A percentile compares a stretch with the other conserved stretches of the same genome.
These are phyloP conservation scores for Didymosphaeria variabile DNA, from an alignment of 2,329 filamentous ascomycete species.

Conservation along the genomic window DNA sequence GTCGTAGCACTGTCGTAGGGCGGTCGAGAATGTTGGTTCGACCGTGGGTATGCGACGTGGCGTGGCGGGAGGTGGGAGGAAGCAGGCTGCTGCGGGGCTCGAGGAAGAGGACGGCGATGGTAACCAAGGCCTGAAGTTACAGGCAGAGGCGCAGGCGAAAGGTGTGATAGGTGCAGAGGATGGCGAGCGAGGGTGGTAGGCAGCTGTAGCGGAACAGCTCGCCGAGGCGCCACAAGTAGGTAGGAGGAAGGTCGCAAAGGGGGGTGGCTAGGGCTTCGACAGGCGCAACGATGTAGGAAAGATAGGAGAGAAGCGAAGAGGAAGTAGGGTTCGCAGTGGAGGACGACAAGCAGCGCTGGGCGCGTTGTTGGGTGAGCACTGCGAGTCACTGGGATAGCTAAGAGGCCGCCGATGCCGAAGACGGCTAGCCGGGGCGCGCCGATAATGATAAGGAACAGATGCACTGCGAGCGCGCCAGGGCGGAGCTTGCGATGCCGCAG, in stretches of 20 bases:
- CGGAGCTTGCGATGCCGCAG: too few species aligned
- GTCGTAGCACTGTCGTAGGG: not conserved
- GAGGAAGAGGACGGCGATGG: not conserved
- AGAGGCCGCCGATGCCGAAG: slow-evolving; percentile 11
- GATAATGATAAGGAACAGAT: slow-evolving; percentile 11
- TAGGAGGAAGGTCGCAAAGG: not conserved
- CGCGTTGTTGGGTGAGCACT: slow-evolving; percentile 12
- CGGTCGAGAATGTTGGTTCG: not conserved
- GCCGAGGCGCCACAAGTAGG: not conserved
- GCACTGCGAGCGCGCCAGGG: too few species aligned
- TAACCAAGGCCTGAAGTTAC: not conserved
- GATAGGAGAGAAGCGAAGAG: slow-evolving; percentile 5
- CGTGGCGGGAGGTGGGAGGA: not conserved
- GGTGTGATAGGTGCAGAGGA: slow-evolving; percentile 10
- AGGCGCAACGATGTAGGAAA: not conserved
- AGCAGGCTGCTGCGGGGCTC: not conserved
- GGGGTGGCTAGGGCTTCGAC: not conserved
- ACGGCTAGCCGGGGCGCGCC: slow-evolving; percentile 4
- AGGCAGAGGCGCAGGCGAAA: not conserved
- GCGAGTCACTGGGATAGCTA: slow-evolving; percentile 14
- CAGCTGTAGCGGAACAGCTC: slow-evolving; percentile 5
- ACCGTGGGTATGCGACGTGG: not conserved
- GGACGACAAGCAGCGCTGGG: slow-evolving; percentile 8
- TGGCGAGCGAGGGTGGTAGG: slow-evolving; percentile 13
- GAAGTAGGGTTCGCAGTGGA: not conserved